Conservation (phyloP, 768 basidiomycete genomes). For the Lactarius pseudohatsudake region DNA sequence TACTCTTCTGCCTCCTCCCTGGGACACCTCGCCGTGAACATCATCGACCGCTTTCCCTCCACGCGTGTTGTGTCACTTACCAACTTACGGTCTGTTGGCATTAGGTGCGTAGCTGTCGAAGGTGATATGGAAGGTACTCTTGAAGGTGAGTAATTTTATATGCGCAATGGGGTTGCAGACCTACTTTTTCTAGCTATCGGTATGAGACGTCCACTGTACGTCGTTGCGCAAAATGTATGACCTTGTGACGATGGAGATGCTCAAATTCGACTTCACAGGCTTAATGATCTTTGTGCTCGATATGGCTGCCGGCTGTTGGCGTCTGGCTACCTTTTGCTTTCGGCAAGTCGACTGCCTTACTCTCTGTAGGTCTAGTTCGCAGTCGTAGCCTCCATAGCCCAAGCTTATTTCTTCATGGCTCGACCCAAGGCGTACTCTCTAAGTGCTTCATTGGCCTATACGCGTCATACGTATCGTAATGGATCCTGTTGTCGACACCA, state of each 20-base stretch:
- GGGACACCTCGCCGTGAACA: too few species aligned
- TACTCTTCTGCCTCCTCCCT: too few species aligned
- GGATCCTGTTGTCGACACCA: constrained; percentile 76
- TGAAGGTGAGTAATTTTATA: constrained; percentile 57
- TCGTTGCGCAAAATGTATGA: constrained; percentile 80
- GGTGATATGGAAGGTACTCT: constrained; percentile 95
- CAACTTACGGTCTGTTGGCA: too few species aligned
- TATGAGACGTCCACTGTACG: constrained; percentile 79
- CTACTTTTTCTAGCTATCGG: constrained; percentile 65
- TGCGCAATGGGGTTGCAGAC: constrained; percentile 13
- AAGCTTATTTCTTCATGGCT: constrained; percentile 45
- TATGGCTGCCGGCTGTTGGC: constrained; percentile 68
- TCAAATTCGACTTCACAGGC: constrained; percentile 49
- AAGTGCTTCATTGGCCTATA: constrained; percentile 77
- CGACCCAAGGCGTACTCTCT: constrained; percentile 66
- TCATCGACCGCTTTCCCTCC: too few species aligned
- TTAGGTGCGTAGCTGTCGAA: constrained; percentile 40
- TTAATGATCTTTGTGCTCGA: constrained; percentile 87
- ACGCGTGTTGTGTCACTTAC: too few species aligned
- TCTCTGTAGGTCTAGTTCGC: constrained; percentile 58
- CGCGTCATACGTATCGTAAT: constrained; percentile 76
- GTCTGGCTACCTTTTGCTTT: constrained; percentile 80
- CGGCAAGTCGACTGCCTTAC: constrained; percentile 79
- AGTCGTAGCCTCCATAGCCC: background rate
- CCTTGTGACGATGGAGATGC: constrained; percentile 15